These are phyloP conservation scores for Scedosporium boydii DNA, from an alignment of 2,329 filamentous ascomycete species.

Conservation along the genomic window DNA sequence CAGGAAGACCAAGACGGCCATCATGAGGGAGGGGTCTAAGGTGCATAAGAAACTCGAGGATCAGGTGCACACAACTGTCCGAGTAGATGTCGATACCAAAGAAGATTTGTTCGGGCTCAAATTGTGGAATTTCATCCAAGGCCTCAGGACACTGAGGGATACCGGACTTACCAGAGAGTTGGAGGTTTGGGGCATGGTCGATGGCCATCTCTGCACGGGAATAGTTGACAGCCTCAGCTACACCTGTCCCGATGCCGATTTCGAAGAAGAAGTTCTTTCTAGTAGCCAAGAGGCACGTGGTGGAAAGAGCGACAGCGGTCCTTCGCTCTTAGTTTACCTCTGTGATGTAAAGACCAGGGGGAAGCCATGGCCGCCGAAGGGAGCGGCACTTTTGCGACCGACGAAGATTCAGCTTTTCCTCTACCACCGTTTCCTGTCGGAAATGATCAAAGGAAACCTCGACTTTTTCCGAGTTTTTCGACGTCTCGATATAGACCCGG, in stretches of 20 bases:
- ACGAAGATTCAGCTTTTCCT: slow-evolving; percentile 82
- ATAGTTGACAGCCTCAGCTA: slow-evolving; percentile 81
- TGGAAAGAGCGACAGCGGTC: slow-evolving; percentile 2
- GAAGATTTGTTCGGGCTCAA: slow-evolving; percentile 77
- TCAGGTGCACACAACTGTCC: slow-evolving; percentile 69
- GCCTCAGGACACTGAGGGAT: slow-evolving; percentile 62
- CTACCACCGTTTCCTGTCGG: slow-evolving; percentile 76
- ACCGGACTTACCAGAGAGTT: slow-evolving; percentile 66
- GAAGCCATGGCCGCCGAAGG: slow-evolving; percentile 52
- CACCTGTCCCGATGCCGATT: slow-evolving; percentile 61
- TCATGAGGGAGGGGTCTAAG: slow-evolving; percentile 74
- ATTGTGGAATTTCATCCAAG: slow-evolving; percentile 88
- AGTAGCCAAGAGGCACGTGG: slow-evolving; percentile 14
- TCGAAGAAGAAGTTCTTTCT: slow-evolving; percentile 47
- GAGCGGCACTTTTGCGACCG: slow-evolving; percentile 59
- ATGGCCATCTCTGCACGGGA: slow-evolving; percentile 77
- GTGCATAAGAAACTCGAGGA: slow-evolving; percentile 81
- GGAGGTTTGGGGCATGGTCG: slow-evolving; percentile 76
- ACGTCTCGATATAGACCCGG: slow-evolving; percentile 60
- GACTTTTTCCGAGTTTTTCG: slow-evolving; percentile 59
- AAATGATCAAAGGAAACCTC: slow-evolving; percentile 61
- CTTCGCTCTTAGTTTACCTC: slow-evolving; percentile 50
- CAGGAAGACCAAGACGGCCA: slow-evolving; percentile 61
- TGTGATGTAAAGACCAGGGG: slow-evolving; percentile 82
- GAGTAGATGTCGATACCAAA: slow-evolving; percentile 59